Evolutionary conservation across 2,329 filamentous ascomycete species (phyloP).

Genomic region (Orbilia blumenaviensis): DNA sequence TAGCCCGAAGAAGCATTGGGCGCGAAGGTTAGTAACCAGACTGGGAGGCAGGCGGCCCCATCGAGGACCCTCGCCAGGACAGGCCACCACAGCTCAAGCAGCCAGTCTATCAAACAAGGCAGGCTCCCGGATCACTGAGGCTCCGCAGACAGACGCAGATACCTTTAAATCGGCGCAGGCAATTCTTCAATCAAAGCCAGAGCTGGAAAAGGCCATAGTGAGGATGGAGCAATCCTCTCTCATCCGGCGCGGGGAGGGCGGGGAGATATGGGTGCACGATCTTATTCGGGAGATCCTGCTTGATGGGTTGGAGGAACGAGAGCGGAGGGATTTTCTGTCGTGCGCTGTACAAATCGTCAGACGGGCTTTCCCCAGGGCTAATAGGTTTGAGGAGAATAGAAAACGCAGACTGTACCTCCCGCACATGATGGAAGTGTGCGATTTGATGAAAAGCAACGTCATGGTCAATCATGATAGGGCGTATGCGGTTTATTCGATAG

Average conservation of each 20-base stretch:
- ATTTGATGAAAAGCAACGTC: not conserved
- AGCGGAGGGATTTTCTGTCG: not conserved
- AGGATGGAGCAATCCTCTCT: not conserved
- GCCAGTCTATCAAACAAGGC: not conserved
- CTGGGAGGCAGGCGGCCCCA: too few relatives aligned
- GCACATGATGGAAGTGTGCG: not conserved
- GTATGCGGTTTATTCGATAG: not conserved
- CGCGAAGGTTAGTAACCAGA: too few relatives aligned
- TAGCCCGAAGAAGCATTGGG: not conserved
- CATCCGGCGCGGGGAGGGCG: not conserved
- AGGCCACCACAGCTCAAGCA: not conserved
- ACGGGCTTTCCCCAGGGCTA: not conserved
- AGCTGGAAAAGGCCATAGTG: not conserved
- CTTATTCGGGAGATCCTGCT: not conserved
- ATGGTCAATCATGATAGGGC: not conserved
- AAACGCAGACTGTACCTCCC: not conserved
- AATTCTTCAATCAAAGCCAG: not conserved
- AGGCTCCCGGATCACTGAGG: not conserved
- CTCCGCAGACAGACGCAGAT: not conserved
- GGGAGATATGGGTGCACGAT: conserved; percentile 7
- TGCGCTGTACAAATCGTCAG: not conserved
- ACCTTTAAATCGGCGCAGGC: not conserved
- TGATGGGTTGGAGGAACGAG: not conserved
- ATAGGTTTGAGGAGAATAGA: not conserved
- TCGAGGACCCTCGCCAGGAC: too few relatives aligned